These are phyloP conservation scores for Sphagnum contortum DNA, from an alignment of 225 moss, liverwort and hornwort genomes.

Conservation along the genomic window DNA sequence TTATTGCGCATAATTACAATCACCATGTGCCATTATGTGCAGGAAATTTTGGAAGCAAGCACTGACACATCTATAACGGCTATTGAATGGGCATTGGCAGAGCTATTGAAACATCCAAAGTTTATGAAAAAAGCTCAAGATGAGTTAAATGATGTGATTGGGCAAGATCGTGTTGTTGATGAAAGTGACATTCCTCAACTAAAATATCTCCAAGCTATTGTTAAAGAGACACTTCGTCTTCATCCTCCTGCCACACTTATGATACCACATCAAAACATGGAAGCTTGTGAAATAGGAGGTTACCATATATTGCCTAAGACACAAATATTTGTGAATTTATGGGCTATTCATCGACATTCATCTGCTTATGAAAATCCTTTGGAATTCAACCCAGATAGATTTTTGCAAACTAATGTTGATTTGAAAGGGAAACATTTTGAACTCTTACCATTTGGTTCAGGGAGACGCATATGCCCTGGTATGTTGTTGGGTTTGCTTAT, in stretches of 20 bases:
- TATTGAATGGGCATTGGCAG: conserved; percentile 19
- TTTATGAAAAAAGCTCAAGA: conserved; percentile 8
- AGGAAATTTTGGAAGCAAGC: conserved; percentile 16
- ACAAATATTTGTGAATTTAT: conserved; percentile 12
- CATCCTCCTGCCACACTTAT: conserved; percentile 13
- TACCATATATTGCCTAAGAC: conserved; percentile 19
- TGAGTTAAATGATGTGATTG: conserved; percentile 10
- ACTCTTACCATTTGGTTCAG: conserved; percentile 14
- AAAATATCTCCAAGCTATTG: conserved; percentile 12
- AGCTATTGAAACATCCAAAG: conserved; percentile 10
- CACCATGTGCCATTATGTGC: not conserved
- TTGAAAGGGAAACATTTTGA: conserved; percentile 4
- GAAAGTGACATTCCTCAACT: conserved; percentile 5
- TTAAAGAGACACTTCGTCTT: conserved; percentile 20
- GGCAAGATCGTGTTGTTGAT: not conserved
- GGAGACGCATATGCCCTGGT: conserved; percentile 7
- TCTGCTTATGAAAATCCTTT: not conserved
- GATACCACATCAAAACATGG: conserved; percentile 13
- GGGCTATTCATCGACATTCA: conserved; percentile 8
- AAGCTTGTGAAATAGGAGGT: conserved; percentile 2
- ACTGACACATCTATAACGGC: conserved; percentile 17
- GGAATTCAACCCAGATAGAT: conserved; percentile 14
- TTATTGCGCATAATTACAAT: too few relatives aligned
- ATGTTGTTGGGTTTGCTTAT: conserved; percentile 4
- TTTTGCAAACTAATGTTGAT: conserved; percentile 1